Percentiles rank a stretch among this genome's conserved stretches.
These are phyloP conservation scores for Adenanthera pavonina DNA, from an alignment of 306 rosid species.

Conservation along the genomic window DNA sequence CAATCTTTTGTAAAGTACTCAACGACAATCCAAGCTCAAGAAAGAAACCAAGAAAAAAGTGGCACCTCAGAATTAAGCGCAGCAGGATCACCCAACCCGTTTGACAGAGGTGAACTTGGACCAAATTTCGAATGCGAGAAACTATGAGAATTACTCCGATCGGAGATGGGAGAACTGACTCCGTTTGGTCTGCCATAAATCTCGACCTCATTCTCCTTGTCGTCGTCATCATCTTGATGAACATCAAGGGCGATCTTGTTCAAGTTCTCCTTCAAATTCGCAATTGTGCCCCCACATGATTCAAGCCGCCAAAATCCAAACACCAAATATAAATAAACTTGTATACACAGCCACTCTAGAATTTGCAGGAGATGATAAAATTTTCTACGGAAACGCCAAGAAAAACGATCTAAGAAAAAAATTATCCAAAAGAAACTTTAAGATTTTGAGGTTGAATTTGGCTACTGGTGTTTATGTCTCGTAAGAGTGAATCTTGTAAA, in stretches of 20 bases:
- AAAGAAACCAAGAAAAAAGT: neutral
- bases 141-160: conserved; percentile 76
- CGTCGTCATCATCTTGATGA: conserved; percentile 63
- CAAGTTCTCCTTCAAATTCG: conserved; percentile 73
- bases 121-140: conserved; percentile 51
- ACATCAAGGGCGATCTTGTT: conserved; percentile 78
- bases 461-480: neutral
- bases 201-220: conserved; percentile 49
- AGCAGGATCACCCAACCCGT: conserved; percentile 56
- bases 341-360: neutral
- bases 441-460: neutral
- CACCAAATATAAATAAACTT: neutral
- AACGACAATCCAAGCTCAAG: neutral
- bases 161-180: conserved; percentile 53
- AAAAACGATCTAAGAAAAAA: neutral
- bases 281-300: conserved; percentile 68
- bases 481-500: conserved; percentile 34
- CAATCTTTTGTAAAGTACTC: neutral
- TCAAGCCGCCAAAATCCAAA: conserved; percentile 22
- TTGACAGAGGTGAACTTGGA: conserved; percentile 56
- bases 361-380: neutral
- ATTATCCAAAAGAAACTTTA: neutral
- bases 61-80: conserved; percentile 60
- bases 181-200: conserved; percentile 51
- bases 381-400: neutral